A percentile compares a stretch with the other conserved stretches of the same genome.
These are phyloP conservation scores for Cyberlindnera galapagoensis DNA, from an alignment of 805 yeast species.

Conservation along the genomic window DNA sequence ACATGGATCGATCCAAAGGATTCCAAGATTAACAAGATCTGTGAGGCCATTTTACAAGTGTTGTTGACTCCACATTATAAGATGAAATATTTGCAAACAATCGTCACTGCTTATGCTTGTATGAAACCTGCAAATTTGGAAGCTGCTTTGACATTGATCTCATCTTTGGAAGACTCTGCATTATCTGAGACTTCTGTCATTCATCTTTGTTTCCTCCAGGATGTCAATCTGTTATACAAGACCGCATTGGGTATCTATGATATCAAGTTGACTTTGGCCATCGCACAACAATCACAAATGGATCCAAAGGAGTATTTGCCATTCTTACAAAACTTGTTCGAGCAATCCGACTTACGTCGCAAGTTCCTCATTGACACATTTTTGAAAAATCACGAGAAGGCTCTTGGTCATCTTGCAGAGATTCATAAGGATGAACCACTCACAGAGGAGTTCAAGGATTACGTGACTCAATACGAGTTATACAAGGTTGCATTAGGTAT, in stretches of 20 bases:
- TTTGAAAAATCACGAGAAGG: constrained; percentile 61
- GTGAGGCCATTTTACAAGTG: constrained; percentile 60
- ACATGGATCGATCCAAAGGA: constrained; percentile 32
- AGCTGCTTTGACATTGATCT: constrained; percentile 64
- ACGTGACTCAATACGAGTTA: constrained; percentile 61
- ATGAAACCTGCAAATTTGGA: constrained; percentile 80
- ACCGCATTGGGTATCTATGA: constrained; percentile 79
- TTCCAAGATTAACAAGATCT: constrained; percentile 69
- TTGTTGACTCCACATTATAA: constrained; percentile 45
- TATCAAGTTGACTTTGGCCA: constrained; percentile 67
- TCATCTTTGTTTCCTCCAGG: constrained; percentile 86
- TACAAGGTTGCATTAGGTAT: constrained; percentile 63
- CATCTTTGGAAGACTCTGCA: constrained; percentile 39
- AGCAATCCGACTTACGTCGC: constrained; percentile 58
- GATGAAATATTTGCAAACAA: constrained; percentile 60
- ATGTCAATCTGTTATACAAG: constrained; percentile 74
- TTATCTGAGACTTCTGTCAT: constrained; percentile 58
- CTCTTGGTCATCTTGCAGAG: constrained; percentile 57
- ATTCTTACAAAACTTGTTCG: constrained; percentile 73
- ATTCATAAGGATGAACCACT: constrained; percentile 32
- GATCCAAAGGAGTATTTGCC: constrained; percentile 97
- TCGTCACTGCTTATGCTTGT: constrained; percentile 88
- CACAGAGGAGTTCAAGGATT: constrained; percentile 57
- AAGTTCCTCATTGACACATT: constrained; percentile 75
- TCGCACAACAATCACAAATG: constrained; percentile 95